These are phyloP conservation scores for Podospora conica DNA, from an alignment of 495 filamentous ascomycete species.

Conservation along the genomic window DNA sequence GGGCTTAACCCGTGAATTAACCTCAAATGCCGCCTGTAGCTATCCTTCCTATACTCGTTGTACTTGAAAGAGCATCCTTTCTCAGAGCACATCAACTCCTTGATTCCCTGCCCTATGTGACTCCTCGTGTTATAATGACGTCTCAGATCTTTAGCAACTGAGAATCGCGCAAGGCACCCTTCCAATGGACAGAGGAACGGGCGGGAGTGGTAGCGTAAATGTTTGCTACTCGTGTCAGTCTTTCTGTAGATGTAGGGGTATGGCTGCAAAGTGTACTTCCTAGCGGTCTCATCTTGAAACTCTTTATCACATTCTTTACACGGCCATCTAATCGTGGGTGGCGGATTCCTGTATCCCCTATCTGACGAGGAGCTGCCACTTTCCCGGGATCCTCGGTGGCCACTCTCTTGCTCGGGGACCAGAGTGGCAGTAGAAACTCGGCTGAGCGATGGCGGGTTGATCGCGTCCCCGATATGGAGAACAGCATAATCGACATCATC, in stretches of 20 bases:
- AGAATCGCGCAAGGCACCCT: too few relatives aligned
- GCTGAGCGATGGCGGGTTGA: background rate
- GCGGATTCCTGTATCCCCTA: accelerated
- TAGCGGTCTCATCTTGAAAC: background rate
- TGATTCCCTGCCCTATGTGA: background rate
- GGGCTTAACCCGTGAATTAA: background rate
- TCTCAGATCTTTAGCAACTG: background rate
- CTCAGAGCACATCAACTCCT: background rate
- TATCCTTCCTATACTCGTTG: background rate
- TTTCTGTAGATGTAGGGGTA: background rate
- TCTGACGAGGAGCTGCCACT: background rate
- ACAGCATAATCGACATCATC: too few relatives aligned
- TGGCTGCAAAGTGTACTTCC: background rate
- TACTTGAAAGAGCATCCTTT: background rate
- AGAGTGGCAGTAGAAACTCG: background rate
- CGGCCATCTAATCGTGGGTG: background rate
- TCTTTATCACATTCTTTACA: background rate
- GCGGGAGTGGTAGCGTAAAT: background rate
- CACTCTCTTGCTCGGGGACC: background rate
- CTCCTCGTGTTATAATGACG: background rate
- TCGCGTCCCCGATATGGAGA: background rate
- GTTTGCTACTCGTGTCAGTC: background rate
- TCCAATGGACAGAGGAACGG: background rate
- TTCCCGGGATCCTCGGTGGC: background rate
- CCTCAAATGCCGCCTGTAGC: background rate